Evolutionary conservation across 139 green algal species (phyloP), one percentile per base, ranked within the genome.

Genomic region (Chlorella sp.): DNA sequence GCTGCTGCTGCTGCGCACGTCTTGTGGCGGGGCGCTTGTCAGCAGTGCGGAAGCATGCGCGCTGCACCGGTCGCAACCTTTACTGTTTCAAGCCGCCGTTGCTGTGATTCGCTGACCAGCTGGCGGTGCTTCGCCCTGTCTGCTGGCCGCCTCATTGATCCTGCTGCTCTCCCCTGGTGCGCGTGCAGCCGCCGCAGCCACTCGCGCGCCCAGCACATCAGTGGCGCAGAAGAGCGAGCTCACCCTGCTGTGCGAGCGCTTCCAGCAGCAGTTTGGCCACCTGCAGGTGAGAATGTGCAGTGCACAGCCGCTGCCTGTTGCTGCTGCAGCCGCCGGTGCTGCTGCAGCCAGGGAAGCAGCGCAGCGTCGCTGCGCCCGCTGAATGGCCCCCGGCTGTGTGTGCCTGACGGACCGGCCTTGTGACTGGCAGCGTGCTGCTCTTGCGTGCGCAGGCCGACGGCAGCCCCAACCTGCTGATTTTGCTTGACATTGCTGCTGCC

Each of bases 211-310:
- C 64, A 74, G 68, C 67, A 51, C 84, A 9, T 51, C 77, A 0
- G 34, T 41, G 40, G 77, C 73, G 34, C 76, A 73, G 48, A 92
- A 92, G 80, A 80, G 51, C 43, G 89, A 89, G 82, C 82, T 92
- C 6, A 92, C 83, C 24, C 80, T 85, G 56, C 84, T 96, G 67
- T 94, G 86, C 56, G 87, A 93, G 80, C 76, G 79, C 32, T 92
- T 93, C 84, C 76, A 87, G 79, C 75, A 85, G 41, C 73, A 89
- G 64, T 93, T 89, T 72, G 87, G 90, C 7, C 85, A 84, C 44
- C 40, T 88, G 43, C 43, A 73, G 77, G 58, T 80, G 46, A 14
- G 65, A 48, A 51, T 36, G 5, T 3, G 38, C 36, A 20, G 65
- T 14, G n/a, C 34, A 34, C 14, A 46, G 67, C n/a, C 6, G 67